A percentile compares a stretch with the other conserved stretches of the same genome.
Conservation (phyloP, 371 early-diverging fungal species). For the Actinomucor elegans region DNA sequence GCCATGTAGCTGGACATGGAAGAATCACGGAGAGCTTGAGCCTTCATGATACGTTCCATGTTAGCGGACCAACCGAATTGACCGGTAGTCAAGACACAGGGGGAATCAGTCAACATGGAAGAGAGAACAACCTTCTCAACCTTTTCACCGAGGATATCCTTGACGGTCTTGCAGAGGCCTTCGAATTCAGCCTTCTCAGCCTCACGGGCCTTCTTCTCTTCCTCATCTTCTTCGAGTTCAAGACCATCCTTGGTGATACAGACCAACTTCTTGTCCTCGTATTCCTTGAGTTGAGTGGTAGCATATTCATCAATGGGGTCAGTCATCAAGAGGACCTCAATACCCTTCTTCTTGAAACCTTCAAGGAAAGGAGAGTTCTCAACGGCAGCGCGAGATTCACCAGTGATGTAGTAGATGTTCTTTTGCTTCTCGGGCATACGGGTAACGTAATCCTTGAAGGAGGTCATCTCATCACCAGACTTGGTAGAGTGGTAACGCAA, state of each 20-base stretch:
- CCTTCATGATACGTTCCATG: constrained; percentile 99
- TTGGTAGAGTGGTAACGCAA: constrained; percentile 76
- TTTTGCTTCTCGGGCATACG: constrained; percentile 82
- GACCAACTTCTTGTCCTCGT: constrained; percentile 98
- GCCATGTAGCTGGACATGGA: constrained; percentile 97
- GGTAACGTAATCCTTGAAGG: constrained; percentile 79
- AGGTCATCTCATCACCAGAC: constrained; percentile 59
- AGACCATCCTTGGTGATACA: constrained; percentile 98
- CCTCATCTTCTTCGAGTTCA: constrained; percentile 97
- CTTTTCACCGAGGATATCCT: constrained; percentile 94
- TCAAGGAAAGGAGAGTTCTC: constrained; percentile 98
- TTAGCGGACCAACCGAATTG: constrained; percentile 99
- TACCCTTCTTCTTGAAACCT: constrained; percentile 97
- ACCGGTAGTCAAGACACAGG: constrained; percentile 97
- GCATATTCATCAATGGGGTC: constrained; percentile 96
- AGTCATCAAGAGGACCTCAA: constrained; percentile 92
- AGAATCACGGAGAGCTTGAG: constrained; percentile 97
- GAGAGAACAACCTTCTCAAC: constrained; percentile 98
- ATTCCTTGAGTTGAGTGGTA: constrained; percentile 97
- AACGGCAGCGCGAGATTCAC: constrained; percentile 92
- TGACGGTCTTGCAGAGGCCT: constrained; percentile 80
- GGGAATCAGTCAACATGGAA: constrained; percentile 92
- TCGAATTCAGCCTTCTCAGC: constrained; percentile 84
- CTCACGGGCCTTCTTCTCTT: constrained; percentile 90
- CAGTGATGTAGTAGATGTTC: constrained; percentile 98